Evolutionary conservation across 164 flowering plant species (phyloP).

Genomic region (Aristolochia fimbriata): DNA sequence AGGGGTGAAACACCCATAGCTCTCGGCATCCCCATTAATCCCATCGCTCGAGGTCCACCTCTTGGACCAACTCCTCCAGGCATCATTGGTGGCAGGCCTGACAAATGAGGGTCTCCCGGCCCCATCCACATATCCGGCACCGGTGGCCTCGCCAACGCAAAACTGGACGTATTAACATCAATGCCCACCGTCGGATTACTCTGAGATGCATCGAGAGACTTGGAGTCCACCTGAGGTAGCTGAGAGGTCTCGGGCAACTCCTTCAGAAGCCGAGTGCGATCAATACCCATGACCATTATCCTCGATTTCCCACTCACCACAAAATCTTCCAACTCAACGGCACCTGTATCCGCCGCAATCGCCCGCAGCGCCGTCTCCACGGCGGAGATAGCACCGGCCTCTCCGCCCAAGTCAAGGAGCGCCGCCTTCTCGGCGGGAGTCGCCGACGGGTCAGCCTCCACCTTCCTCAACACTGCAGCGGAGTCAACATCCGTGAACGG

Average conservation of each 20-base stretch:
- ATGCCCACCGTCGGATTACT: conserved; percentile 7
- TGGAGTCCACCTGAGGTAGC: conserved; percentile 18
- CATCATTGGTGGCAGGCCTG: conserved; percentile 38
- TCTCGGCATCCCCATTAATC: conserved; percentile 57
- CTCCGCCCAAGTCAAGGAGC: conserved; percentile 74
- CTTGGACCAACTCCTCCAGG: conserved; percentile 46
- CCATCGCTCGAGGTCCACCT: conserved; percentile 44
- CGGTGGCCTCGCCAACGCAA: conserved; percentile 9
- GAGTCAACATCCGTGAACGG: conserved; percentile 80
- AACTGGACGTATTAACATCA: conserved; percentile 4
- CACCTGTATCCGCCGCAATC: conserved; percentile 67
- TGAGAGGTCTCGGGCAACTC: conserved; percentile 71
- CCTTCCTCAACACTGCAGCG: conserved; percentile 60
- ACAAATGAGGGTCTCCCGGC: conserved; percentile 30
- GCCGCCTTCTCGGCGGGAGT: conserved; percentile 71
- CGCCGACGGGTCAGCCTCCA: conserved; percentile 53
- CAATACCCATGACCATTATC: conserved; percentile 71
- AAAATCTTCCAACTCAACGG: conserved; percentile 75
- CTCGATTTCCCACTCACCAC: conserved; percentile 71
- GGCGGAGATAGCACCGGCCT: conserved; percentile 62
- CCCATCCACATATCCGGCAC: conserved; percentile 65
- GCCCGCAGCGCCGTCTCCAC: conserved; percentile 86
- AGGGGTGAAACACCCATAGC: conserved; percentile 44
- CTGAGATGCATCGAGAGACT: neutral
- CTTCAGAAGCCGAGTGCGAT: conserved; percentile 50